Evolutionary conservation across 371 early-diverging fungal species (phyloP).

Genomic region (Rhizopus microsporus): DNA sequence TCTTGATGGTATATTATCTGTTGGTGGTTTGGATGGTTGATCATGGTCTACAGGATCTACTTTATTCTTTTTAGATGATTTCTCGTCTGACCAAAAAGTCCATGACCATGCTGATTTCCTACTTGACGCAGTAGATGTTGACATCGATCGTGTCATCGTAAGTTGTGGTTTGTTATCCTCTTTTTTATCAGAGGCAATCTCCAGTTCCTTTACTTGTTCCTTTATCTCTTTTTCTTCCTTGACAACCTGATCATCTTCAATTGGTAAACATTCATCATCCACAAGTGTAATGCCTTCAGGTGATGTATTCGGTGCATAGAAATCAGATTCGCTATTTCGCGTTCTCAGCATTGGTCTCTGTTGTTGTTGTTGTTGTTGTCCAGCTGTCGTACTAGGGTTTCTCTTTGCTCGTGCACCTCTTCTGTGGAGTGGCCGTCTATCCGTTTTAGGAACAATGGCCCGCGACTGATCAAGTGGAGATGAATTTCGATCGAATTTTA

Average conservation of each 20-base stretch:
- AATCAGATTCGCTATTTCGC: conserved; percentile 22
- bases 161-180: conserved; percentile 1
- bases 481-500: conserved; percentile 54
- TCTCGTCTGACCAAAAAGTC: conserved; percentile 39
- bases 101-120: conserved; percentile 44
- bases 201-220: conserved; percentile 17
- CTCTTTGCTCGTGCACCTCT: conserved; percentile 56
- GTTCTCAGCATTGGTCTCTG: conserved; percentile 7
- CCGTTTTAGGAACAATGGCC: conserved; percentile 48
- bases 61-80: conserved; percentile 28
- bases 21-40: conserved; percentile 8
- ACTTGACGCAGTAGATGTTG: conserved; percentile 1
- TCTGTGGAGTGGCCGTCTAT: conserved; percentile 42
- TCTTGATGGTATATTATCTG: conserved; percentile 9
- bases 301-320: conserved; percentile 1
- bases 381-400: conserved; percentile 31
- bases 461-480: conserved; percentile 50
- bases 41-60: conserved; percentile 9
- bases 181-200: conserved; percentile 10
- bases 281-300: conserved; percentile 13
- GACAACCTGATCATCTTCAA: neutral
- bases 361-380: neutral
- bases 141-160: conserved; percentile 9
- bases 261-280: neutral
- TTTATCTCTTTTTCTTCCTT: conserved; percentile 3